A percentile compares a stretch with the other conserved stretches of the same genome.
phyloP scores from a whole-genome alignment of 2,329 filamentous ascomycete genomes.

The Geosmithia putterillii region DNA sequence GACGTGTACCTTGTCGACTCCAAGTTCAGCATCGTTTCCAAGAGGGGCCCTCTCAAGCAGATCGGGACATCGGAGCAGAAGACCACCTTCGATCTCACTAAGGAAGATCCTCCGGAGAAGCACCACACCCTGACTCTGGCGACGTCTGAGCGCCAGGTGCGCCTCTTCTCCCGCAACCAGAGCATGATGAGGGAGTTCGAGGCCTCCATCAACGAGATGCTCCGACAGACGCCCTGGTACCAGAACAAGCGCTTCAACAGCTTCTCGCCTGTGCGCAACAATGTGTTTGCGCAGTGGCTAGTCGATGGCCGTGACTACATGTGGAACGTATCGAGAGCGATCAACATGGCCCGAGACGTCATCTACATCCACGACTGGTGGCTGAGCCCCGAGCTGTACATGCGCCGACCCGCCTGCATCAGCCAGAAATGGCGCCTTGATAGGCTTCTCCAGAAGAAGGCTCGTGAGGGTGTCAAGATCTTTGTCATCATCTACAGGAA shows the following conservation, averaged over 20 bases:
- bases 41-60: constrained; percentile 44
- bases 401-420: constrained; percentile 85
- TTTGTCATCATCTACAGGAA: constrained; percentile 98
- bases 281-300: constrained; percentile 88
- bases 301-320: constrained; percentile 97
- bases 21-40: constrained; percentile 71
- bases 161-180: constrained; percentile 83
- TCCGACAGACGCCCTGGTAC: constrained; percentile 70
- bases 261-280: constrained; percentile 78
- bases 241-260: constrained; percentile 79
- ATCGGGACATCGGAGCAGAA: constrained; percentile 48
- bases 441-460: constrained; percentile 83
- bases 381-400: constrained; percentile 91
- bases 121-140: constrained; percentile 82
- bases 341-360: constrained; percentile 93
- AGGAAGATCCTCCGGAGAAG: constrained; percentile 29
- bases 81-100: constrained; percentile 26
- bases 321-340: constrained; percentile 97
- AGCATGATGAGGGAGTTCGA: constrained; percentile 84
- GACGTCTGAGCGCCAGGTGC: constrained; percentile 86
- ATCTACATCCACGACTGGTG: constrained; percentile 99
- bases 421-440: constrained; percentile 98
- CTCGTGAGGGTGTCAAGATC: constrained; percentile 88
- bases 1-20: constrained; percentile 96
- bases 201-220: constrained; percentile 82